Base-by-base conservation (phyloP, 2,329 filamentous ascomycete species). In the Blastomyces percursus region DNA sequence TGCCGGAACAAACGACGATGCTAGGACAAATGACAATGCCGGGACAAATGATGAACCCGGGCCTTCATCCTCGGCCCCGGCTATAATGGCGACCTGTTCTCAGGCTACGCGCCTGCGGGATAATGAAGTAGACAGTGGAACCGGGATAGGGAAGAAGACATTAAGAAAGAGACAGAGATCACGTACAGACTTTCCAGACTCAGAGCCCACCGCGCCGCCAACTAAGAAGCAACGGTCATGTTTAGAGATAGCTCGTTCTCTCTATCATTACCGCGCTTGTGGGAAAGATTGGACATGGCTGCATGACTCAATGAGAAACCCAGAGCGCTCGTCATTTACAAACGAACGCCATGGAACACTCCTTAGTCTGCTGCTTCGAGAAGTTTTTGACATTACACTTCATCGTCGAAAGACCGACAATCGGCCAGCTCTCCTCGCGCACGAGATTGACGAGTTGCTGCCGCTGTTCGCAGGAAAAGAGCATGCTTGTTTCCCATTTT, bases 311-410 rank as follows among this genome's bases (percentile, higher is more conserved):
- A 75, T 75, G 70, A 66, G 72, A 21, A 60, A 62, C 4, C 32
- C 32, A 11, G 38, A 44, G 38, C 63, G 68, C 56, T 65, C 72
- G 8, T 64, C 66, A 0, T 67, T 71, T 61, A 69, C 67, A 4
- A 72, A 73, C 51, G 73, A 74, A 55, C 57, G 59, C 1, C 71
- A 74, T 52, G 69, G 71, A n/a, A 75, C 74, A 3, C 35, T 70
- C 27, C 60, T 75, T 21, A 74, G 72, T 62, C 67, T 75, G 21
- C 66, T 75, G 9, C 64, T 76, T 9, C 65, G 72, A 42, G 73
- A 73, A 30, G 69, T 75, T 1, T 69, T 75, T 51, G 74, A 75
- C 55, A 71, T 75, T 27, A 74, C 74, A 1, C 69, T 75, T 4
- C 64, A 68, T 7, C 66, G 71, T 59, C 72, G 73, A 19, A 56